These are phyloP conservation scores for Cercospora janseana DNA, from an alignment of 2,329 filamentous ascomycete species.

Conservation along the genomic window DNA sequence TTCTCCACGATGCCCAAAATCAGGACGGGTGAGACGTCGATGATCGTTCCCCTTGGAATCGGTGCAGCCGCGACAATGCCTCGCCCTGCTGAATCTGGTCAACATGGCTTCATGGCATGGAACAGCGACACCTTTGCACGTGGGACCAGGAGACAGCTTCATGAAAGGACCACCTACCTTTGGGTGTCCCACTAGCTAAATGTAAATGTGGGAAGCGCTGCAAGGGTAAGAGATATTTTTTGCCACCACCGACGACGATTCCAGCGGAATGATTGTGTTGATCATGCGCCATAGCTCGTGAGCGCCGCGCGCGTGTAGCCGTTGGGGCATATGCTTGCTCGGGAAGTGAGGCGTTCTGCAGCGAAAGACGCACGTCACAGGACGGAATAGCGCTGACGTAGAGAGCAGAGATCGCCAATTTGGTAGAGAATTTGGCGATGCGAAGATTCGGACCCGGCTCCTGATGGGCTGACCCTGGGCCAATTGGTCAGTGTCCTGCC, in stretches of 20 bases:
- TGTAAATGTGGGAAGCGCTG: constrained; percentile 44
- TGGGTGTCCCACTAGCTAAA: constrained; percentile 51
- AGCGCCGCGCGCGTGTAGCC: neutral
- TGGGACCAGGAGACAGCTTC: neutral
- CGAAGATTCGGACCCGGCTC: neutral
- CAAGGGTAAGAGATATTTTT: constrained; percentile 30
- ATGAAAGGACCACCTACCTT: constrained; percentile 42
- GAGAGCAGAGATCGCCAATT: constrained; percentile 3
- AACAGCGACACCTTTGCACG: neutral
- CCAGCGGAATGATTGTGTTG: neutral
- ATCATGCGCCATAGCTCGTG: constrained; percentile 9
- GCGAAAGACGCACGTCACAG: neutral
- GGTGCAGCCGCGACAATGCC: constrained; percentile 51
- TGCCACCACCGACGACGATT: constrained; percentile 2
- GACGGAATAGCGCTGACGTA: constrained; percentile 7
- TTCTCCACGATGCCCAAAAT: constrained; percentile 51
- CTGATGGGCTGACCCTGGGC: neutral
- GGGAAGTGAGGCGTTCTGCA: neutral
- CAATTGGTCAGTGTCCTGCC: neutral
- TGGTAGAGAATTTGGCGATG: constrained; percentile 2
- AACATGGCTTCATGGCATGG: neutral
- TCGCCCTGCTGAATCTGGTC: constrained; percentile 44
- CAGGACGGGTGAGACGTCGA: constrained; percentile 55
- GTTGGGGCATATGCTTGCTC: constrained; percentile 5
- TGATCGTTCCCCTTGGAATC: constrained; percentile 49